phyloP scores from a whole-genome alignment of 208 protist genomes.

The Porcisia hertigi region DNA sequence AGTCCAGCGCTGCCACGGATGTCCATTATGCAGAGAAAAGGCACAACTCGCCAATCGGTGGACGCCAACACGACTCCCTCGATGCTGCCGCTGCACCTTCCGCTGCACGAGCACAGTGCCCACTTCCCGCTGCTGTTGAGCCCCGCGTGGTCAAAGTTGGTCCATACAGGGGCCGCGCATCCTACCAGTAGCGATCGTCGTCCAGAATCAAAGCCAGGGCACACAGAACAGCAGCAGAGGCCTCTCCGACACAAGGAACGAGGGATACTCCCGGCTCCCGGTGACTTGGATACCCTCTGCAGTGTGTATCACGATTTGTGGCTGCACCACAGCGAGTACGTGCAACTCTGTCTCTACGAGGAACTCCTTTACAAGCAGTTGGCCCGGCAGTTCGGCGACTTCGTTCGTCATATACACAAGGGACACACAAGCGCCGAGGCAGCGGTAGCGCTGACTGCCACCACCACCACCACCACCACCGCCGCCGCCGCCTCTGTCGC shows the following conservation, averaged over 20 bases:
- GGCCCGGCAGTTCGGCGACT: constrained; percentile 17
- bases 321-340: constrained; percentile 32
- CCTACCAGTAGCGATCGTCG: neutral
- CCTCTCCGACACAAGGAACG: neutral
- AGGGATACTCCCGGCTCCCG: constrained; percentile 8
- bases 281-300: constrained; percentile 5
- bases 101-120: neutral
- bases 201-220: neutral
- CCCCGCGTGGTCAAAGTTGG: constrained; percentile 3
- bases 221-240: neutral
- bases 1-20: too few species aligned
- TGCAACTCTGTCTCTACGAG: constrained; percentile 26
- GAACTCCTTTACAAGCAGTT: constrained; percentile 29
- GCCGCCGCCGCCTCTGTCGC: constrained; percentile 43
- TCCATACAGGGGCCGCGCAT: neutral
- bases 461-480: constrained; percentile 12
- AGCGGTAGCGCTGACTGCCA: neutral
- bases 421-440: neutral
- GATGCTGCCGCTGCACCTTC: neutral
- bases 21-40: neutral
- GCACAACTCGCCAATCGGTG: neutral
- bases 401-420: constrained; percentile 14
- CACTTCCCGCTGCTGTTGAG: constrained; percentile 11
- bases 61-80: neutral
- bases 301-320: constrained; percentile 25